Percentiles rank a stretch among this genome's conserved stretches.
Evolutionary conservation across 179 eudicot species (phyloP).

Genomic region (Pouteria campechiana): DNA sequence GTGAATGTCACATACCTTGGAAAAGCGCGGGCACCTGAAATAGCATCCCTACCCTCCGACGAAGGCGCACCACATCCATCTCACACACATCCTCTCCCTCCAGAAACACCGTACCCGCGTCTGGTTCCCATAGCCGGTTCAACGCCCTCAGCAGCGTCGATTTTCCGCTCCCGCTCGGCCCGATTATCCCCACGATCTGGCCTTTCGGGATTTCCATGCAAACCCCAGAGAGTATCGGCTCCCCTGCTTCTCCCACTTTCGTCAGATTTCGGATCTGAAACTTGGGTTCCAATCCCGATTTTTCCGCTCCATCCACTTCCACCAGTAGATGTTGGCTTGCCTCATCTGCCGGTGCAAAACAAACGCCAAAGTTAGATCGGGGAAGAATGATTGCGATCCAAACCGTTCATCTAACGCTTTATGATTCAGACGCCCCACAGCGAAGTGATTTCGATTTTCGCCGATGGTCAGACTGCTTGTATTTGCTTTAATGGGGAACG

Average conservation of each 20-base stretch:
- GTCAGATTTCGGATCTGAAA: conserved; percentile 29
- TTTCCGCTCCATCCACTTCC: conserved; percentile 2
- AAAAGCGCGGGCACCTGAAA: conserved; percentile 82
- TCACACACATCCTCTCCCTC: conserved; percentile 58
- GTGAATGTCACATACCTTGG: conserved; percentile 29
- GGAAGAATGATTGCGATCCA: too few species aligned
- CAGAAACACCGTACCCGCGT: conserved; percentile 43
- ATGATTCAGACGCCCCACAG: too few species aligned
- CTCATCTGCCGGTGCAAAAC: too few species aligned
- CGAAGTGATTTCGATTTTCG: too few species aligned
- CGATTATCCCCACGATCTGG: conserved; percentile 64
- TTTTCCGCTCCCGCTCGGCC: conserved; percentile 90
- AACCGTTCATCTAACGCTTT: too few species aligned
- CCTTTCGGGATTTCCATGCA: conserved; percentile 59
- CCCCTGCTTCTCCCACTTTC: conserved; percentile 31
- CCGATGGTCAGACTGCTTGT: too few species aligned
- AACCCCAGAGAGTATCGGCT: conserved; percentile 31
- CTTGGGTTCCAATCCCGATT: conserved; percentile 10
- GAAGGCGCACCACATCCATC: conserved; percentile 59
- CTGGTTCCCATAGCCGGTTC: conserved; percentile 83
- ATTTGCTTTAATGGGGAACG: too few species aligned
- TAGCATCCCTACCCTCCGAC: conserved; percentile 81
- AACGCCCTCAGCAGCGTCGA: conserved; percentile 70
- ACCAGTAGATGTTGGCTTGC: conserved; percentile 25
- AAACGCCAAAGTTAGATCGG: too few species aligned